Percentiles rank a stretch among this genome's conserved stretches.
phyloP scores from a whole-genome alignment of 179 eudicot species.

The Beta macrorhiza region DNA sequence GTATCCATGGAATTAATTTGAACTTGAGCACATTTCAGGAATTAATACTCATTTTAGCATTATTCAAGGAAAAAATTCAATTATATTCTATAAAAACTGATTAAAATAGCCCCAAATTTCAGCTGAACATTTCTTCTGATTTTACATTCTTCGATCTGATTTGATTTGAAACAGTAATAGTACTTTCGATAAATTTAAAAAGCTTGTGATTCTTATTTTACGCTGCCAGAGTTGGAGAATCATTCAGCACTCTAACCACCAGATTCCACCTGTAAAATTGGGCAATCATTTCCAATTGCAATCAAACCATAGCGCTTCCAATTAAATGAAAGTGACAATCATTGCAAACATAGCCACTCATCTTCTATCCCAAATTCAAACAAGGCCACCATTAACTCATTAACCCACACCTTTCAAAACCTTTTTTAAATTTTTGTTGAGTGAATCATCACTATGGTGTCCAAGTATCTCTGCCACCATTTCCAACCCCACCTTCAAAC shows the following conservation, averaged over 20 bases:
- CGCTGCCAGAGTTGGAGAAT: not conserved
- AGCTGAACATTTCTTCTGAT: too few relatives aligned
- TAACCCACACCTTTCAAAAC: slow-evolving; percentile 3
- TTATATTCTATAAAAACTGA: too few relatives aligned
- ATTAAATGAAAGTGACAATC: slow-evolving; percentile 19
- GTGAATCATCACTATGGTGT: slow-evolving; percentile 42
- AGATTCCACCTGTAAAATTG: not conserved
- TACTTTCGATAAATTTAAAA: too few relatives aligned
- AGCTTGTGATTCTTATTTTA: not conserved
- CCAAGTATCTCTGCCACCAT: slow-evolving; percentile 46
- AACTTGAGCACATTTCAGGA: too few relatives aligned
- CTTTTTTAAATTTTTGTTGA: not conserved
- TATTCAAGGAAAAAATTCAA: too few relatives aligned
- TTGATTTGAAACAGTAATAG: too few relatives aligned
- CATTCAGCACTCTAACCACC: not conserved
- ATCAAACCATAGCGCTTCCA: slow-evolving; percentile 8
- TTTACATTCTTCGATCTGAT: too few relatives aligned
- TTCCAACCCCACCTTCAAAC: slow-evolving; percentile 40
- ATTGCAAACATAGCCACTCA: slow-evolving; percentile 35
- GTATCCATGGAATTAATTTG: too few relatives aligned
- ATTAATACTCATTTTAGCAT: too few relatives aligned
- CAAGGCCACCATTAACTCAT: slow-evolving; percentile 24
- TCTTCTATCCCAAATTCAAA: slow-evolving; percentile 32
- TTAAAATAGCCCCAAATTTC: too few relatives aligned
- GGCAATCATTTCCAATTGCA: slow-evolving; percentile 14